Conservation (phyloP, 306 rosid species). For the Myrica gale region DNA sequence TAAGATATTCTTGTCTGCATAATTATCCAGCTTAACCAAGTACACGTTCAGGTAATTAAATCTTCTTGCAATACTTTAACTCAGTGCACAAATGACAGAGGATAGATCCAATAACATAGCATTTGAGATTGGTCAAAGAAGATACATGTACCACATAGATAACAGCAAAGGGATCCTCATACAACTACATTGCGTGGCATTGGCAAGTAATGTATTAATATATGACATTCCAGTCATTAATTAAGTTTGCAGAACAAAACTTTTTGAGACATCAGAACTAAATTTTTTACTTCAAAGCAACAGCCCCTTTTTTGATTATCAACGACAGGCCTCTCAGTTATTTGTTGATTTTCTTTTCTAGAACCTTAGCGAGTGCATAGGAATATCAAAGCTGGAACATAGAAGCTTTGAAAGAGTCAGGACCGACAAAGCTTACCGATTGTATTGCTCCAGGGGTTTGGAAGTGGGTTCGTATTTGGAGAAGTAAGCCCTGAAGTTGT, state of each 20-base stretch:
- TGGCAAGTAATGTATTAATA: not conserved
- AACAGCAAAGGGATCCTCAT: not conserved
- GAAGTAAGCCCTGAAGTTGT: slow-evolving; percentile 39
- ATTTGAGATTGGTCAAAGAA: not conserved
- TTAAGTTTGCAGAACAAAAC: not conserved
- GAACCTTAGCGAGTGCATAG: not conserved
- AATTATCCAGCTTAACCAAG: not conserved
- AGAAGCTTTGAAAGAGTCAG: not conserved
- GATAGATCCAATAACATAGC: not conserved
- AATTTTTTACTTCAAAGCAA: no score
- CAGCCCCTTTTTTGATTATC: no score
- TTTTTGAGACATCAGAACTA: not conserved
- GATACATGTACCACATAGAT: not conserved
- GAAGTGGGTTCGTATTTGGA: slow-evolving; percentile 70
- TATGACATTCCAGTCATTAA: not conserved
- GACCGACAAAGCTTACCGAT: slow-evolving; percentile 28
- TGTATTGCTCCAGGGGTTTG: slow-evolving; percentile 56
- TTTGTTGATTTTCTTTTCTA: not conserved
- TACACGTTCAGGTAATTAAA: not conserved
- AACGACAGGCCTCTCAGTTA: no score
- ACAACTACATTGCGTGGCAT: not conserved
- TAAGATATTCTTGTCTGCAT: not conserved
- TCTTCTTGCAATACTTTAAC: not conserved
- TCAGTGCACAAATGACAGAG: not conserved
- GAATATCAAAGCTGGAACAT: slow-evolving; percentile 2